A percentile compares a stretch with the other conserved stretches of the same genome.
These are phyloP conservation scores for Backusella circina DNA, from an alignment of 192 early-diverging fungal genomes.

Conservation along the genomic window DNA sequence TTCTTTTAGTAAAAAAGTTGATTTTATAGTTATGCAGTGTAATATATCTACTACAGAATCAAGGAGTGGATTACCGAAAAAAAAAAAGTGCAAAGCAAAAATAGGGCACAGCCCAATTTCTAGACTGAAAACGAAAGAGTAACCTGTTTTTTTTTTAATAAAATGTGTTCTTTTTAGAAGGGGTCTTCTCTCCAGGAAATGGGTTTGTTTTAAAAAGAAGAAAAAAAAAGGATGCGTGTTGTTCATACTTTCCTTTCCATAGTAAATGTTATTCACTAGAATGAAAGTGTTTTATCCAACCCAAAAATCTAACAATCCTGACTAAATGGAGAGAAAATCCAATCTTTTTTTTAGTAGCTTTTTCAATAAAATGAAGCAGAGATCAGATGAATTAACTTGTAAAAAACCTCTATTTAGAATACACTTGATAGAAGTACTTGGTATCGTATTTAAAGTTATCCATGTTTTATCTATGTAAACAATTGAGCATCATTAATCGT, in stretches of 20 bases:
- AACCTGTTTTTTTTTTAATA: neutral
- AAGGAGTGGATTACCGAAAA: neutral
- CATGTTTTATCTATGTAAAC: neutral
- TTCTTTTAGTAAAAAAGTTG: neutral
- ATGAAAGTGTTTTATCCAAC: neutral
- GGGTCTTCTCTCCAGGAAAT: neutral
- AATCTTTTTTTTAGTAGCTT: too few species aligned
- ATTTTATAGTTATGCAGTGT: neutral
- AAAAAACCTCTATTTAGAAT: neutral
- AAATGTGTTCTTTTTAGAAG: neutral
- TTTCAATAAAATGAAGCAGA: neutral
- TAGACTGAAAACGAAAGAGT: neutral
- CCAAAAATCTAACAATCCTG: neutral
- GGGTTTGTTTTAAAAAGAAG: neutral
- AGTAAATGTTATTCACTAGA: neutral
- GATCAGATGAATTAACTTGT: too few species aligned
- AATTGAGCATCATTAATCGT: neutral
- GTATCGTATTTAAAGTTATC: neutral
- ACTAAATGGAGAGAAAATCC: neutral
- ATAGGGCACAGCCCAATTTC: neutral
- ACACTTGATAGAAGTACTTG: neutral
- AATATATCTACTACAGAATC: neutral
- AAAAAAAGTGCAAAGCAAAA: neutral
- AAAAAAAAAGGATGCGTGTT: neutral
- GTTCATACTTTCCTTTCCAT: neutral